A percentile compares a stretch with the other conserved stretches of the same genome.
Conservation (phyloP, 2,329 filamentous ascomycete genomes). For the Pyrenochaeta sp. region DNA sequence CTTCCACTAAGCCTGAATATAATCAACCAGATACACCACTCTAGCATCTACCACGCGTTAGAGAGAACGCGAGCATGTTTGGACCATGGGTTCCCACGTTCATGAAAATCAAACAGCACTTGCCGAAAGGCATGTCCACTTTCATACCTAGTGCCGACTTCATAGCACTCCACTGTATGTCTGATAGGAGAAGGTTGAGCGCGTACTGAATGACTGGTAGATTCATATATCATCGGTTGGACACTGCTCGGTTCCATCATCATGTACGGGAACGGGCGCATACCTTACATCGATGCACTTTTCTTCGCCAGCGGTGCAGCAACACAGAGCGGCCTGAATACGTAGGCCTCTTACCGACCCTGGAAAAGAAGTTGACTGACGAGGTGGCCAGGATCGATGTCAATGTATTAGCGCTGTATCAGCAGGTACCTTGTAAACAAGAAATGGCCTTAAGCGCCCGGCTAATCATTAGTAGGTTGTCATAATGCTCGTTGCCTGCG, state of each 20-base stretch:
- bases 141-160: conserved; percentile 76
- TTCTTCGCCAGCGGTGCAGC: conserved; percentile 86
- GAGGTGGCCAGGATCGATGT: conserved; percentile 55
- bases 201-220: conserved; percentile 52
- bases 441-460: too few species aligned
- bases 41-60: too few species aligned
- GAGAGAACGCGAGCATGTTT: conserved; percentile 34
- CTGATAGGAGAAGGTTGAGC: background rate
- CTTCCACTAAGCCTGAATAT: too few species aligned
- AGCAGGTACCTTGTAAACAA: too few species aligned
- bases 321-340: conserved; percentile 94
- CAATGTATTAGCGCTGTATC: conserved; percentile 57
- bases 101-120: conserved; percentile 37
- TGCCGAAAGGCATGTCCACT: conserved; percentile 29
- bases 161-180: conserved; percentile 77
- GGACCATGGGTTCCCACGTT: conserved; percentile 39
- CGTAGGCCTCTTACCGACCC: conserved; percentile 52
- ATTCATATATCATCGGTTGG: conserved; percentile 81
- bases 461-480: too few species aligned
- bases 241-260: conserved; percentile 79
- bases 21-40: too few species aligned
- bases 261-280: conserved; percentile 71
- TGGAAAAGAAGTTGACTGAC: conserved; percentile 20
- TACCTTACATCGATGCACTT: conserved; percentile 85
- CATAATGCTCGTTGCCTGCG: conserved; percentile 45